phyloP scores from a whole-genome alignment of 2,329 filamentous ascomycete species.

The Diaporthe eres region DNA sequence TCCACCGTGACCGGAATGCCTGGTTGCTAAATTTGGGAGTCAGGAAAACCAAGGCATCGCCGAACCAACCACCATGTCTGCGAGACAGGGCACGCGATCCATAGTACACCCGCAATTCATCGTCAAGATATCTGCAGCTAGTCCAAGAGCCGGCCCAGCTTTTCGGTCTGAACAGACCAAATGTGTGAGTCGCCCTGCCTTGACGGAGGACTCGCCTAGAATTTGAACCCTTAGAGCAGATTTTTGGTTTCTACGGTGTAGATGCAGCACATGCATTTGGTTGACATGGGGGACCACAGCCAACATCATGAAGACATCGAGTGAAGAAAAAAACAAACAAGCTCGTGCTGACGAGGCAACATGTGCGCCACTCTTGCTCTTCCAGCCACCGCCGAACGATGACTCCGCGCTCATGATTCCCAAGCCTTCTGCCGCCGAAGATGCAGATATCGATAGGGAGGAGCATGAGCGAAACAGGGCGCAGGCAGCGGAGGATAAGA shows the following conservation, averaged over 20 bases:
- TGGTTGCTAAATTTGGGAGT: neutral
- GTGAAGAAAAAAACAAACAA: neutral
- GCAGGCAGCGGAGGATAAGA: neutral
- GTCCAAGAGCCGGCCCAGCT: neutral
- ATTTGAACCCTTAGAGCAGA: neutral
- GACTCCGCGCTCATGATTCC: neutral
- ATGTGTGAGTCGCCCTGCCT: neutral
- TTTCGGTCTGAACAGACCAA: neutral
- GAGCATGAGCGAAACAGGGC: neutral
- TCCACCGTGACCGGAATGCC: neutral
- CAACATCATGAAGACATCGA: neutral
- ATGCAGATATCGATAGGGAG: neutral
- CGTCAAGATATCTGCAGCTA: neutral
- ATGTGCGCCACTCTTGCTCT: neutral
- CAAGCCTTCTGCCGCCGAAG: neutral
- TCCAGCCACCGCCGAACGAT: neutral
- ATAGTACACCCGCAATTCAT: neutral
- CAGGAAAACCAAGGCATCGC: neutral
- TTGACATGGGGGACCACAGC: neutral
- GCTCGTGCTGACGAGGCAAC: neutral
- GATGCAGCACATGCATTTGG: neutral
- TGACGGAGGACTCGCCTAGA: neutral
- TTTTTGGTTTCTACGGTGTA: neutral
- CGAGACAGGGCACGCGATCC: too few species aligned
- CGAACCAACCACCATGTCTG: neutral